A percentile compares a stretch with the other conserved stretches of the same genome.
These are phyloP conservation scores for Cryptococcus hybrid DNA, from an alignment of 1,284 basidiomycete species.

Conservation along the genomic window DNA sequence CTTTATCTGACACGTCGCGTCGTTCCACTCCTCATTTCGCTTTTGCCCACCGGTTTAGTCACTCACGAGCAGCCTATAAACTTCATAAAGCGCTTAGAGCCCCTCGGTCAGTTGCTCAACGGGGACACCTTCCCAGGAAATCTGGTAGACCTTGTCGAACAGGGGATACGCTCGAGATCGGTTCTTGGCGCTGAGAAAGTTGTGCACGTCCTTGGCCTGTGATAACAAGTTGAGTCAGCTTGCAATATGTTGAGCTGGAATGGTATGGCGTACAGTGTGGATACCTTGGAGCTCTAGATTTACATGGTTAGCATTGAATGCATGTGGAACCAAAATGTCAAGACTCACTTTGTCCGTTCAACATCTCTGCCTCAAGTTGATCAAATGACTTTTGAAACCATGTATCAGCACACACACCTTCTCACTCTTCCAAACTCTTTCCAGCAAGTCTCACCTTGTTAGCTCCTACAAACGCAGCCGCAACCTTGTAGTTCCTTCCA, in stretches of 20 bases:
- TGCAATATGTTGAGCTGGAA: neutral
- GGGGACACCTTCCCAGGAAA: constrained; percentile 48
- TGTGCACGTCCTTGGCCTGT: constrained; percentile 53
- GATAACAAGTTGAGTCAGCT: neutral
- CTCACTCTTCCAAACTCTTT: too few relatives aligned
- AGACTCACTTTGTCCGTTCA: constrained; percentile 57
- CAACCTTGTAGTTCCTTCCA: constrained; percentile 55
- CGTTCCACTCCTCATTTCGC: too few relatives aligned
- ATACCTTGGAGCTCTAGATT: constrained; percentile 54
- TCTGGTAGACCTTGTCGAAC: constrained; percentile 54
- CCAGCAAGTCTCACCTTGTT: constrained; percentile 46
- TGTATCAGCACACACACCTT: neutral
- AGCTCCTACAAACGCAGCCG: constrained; percentile 53
- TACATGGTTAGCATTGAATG: neutral
- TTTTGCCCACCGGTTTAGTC: neutral
- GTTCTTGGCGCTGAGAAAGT: constrained; percentile 54
- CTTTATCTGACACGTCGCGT: too few relatives aligned
- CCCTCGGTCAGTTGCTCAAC: constrained; percentile 48
- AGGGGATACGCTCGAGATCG: constrained; percentile 57
- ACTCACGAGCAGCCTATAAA: neutral
- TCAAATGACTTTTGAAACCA: constrained; percentile 49
- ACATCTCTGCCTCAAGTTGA: constrained; percentile 56
- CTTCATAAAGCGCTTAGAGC: constrained; percentile 13
- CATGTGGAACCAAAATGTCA: neutral
- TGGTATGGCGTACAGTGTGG: constrained; percentile 42